phyloP scores from a whole-genome alignment of 805 yeast species.

The Blastobotrys muscicola region DNA sequence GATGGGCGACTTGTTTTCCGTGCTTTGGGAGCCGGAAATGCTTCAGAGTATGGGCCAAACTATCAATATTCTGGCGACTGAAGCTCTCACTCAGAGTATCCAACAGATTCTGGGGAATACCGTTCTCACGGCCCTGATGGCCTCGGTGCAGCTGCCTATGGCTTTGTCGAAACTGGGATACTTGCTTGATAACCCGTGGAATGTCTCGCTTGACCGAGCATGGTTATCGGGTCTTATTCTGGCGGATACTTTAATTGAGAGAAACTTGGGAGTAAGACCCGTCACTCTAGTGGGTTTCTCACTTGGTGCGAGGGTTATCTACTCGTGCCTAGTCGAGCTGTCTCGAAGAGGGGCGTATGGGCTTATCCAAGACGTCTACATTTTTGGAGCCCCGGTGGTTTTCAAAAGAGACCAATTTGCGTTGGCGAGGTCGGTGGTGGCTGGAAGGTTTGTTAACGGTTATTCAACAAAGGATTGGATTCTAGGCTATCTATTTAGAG shows the following conservation, averaged over 20 bases:
- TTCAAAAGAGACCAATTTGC: slow-evolving; percentile 68
- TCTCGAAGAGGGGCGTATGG: slow-evolving; percentile 84
- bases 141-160: slow-evolving; percentile 90
- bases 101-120: slow-evolving; percentile 95
- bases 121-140: slow-evolving; percentile 77
- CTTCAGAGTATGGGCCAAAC: slow-evolving; percentile 94
- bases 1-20: slow-evolving; percentile 90
- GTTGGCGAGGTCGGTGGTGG: slow-evolving; percentile 72
- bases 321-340: slow-evolving; percentile 78
- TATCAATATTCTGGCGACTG: slow-evolving; percentile 84
- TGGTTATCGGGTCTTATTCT: slow-evolving; percentile 90
- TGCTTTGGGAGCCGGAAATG: slow-evolving; percentile 98
- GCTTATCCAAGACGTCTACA: slow-evolving; percentile 73
- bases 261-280: slow-evolving; percentile 88
- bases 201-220: slow-evolving; percentile 90
- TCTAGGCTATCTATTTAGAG: slow-evolving; percentile 86
- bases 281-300: slow-evolving; percentile 89
- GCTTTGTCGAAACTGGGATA: slow-evolving; percentile 81
- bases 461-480: slow-evolving; percentile 93
- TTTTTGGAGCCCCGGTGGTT: slow-evolving; percentile 85
- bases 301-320: slow-evolving; percentile 84
- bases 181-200: slow-evolving; percentile 94
- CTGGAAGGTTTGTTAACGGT: slow-evolving; percentile 85
- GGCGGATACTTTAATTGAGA: slow-evolving; percentile 81
- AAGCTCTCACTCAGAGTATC: slow-evolving; percentile 82